Evolutionary conservation across 176 grass and related monocot species (phyloP).

Genomic region (Carex kokanica): DNA sequence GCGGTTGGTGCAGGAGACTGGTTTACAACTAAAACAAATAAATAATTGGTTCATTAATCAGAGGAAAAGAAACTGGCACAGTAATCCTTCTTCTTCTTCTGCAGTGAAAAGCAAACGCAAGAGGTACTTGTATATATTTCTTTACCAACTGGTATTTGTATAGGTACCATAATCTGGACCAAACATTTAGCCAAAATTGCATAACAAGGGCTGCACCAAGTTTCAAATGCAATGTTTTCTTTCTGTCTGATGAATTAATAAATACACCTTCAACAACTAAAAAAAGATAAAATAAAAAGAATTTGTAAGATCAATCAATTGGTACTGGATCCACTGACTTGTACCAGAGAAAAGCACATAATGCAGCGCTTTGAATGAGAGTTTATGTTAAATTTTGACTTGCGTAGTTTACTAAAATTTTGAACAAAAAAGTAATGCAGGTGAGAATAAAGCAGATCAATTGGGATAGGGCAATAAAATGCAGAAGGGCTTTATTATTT

Average conservation of each 20-base stretch:
- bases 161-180: not conserved
- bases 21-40: constrained; percentile 63
- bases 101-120: constrained; percentile 62
- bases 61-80: constrained; percentile 77
- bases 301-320: not conserved
- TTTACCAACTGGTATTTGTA: not conserved
- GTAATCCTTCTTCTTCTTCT: constrained; percentile 56
- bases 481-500: constrained; percentile 3
- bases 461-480: constrained; percentile 19
- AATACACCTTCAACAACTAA: not conserved
- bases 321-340: not conserved
- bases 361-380: not conserved
- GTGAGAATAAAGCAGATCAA: constrained; percentile 39
- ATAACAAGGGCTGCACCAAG: not conserved
- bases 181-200: not conserved
- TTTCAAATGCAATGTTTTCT: not conserved
- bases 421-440: constrained; percentile 52
- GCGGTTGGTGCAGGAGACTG: constrained; percentile 64
- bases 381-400: constrained; percentile 4
- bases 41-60: constrained; percentile 84
- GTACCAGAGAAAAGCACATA: not conserved
- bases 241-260: not conserved
- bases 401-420: constrained; percentile 37
- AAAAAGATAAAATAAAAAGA: not conserved
- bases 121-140: constrained; percentile 37